Base-by-base conservation (phyloP, 495 filamentous ascomycete genomes). In the Margaritispora aquatica region DNA sequence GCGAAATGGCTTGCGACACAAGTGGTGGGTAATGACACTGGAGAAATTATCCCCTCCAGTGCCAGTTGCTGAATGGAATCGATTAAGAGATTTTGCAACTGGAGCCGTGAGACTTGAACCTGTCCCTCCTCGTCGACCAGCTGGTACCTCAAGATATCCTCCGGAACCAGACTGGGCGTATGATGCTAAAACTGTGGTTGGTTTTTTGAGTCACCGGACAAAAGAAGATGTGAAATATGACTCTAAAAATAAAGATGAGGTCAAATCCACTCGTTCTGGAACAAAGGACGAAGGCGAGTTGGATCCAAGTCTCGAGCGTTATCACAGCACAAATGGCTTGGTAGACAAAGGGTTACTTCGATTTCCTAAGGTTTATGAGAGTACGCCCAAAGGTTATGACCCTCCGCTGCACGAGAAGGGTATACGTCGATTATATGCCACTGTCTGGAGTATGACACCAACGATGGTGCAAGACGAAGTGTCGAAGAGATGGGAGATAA, bases 11-110 rank as follows among this genome's bases (percentile, higher is more conserved):
- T 83, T 87, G 51, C 71, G 80, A 10, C 77, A 73, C 54, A 76
- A 75, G 55, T 85, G 82, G 75, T 92, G 88, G 73, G 76, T 72
- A 0, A 34, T 62, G 0, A 69, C 82, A 41, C 73, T 89, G 20
- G 67, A 74, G 0, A 77, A 75, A 47, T 64, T 90, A 3, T 69
- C 88, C n/a, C 89, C 92, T 7, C 94, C 94, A 1, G 62, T 97
- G 0, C 84, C 88, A 0, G 61, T 74, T 22, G 60, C 73, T 17
- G 89, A 94, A 58, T 88, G 88, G 75, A 70, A 80, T 24, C 64
- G 77, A 29, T 71, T 98, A 10, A 70, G 77, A 13, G 78, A 75
- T 19, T 63, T 96, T 11, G 75, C 83, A 0, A 63, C 71, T 11
- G 91, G 64, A 4, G 26, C 20, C 0, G 24, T 58, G 15, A 48